These are phyloP conservation scores for Aspergillus neoniger DNA, from an alignment of 2,329 filamentous ascomycete genomes.

Conservation along the genomic window DNA sequence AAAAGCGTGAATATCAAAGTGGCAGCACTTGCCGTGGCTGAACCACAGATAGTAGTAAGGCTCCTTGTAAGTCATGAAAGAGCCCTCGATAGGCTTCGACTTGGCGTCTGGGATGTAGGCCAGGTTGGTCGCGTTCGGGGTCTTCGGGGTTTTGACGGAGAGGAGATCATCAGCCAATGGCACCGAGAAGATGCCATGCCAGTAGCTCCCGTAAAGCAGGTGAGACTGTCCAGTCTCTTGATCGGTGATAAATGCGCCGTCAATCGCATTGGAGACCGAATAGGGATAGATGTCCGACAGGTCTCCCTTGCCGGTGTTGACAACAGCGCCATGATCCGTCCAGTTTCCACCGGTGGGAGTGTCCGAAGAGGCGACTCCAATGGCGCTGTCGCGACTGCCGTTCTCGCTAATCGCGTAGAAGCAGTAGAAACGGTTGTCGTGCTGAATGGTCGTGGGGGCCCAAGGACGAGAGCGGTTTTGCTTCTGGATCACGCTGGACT, in stretches of 20 bases:
- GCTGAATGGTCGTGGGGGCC: constrained; percentile 37
- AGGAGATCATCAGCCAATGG: constrained; percentile 35
- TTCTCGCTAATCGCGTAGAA: constrained; percentile 36
- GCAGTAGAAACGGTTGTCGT: constrained; percentile 38
- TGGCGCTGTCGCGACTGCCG: constrained; percentile 37
- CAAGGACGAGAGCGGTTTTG: constrained; percentile 35
- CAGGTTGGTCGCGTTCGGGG: constrained; percentile 32
- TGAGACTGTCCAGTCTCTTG: constrained; percentile 29
- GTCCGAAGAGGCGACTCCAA: constrained; percentile 38
- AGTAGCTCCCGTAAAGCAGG: constrained; percentile 40
- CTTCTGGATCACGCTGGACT: constrained; percentile 33
- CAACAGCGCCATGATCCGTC: constrained; percentile 39
- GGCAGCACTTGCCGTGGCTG: constrained; percentile 42
- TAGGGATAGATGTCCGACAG: constrained; percentile 33
- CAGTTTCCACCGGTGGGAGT: constrained; percentile 28
- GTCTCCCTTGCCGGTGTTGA: constrained; percentile 32
- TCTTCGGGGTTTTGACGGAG: constrained; percentile 25
- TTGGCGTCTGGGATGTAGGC: constrained; percentile 23
- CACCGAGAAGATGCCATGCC: constrained; percentile 40
- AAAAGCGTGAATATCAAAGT: constrained; percentile 27
- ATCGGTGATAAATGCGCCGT: constrained; percentile 35
- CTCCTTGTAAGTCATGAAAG: constrained; percentile 38
- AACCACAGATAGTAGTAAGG: constrained; percentile 45
- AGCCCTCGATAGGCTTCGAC: constrained; percentile 35
- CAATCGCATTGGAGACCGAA: constrained; percentile 41